phyloP scores from a whole-genome alignment of 805 yeast genomes.

The Nakazawaea ambrosiae region DNA sequence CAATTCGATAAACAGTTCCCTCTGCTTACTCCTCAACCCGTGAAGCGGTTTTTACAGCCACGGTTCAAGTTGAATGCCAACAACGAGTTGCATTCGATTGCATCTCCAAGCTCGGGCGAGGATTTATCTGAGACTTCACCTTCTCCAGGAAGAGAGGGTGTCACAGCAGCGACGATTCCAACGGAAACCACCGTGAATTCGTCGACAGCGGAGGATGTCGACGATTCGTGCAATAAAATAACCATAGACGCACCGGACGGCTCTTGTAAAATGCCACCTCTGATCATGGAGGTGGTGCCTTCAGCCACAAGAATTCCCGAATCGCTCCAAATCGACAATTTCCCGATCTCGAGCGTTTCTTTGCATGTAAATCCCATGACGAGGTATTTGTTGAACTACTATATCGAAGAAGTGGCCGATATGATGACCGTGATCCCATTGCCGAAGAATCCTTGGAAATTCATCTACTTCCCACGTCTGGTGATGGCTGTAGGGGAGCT shows the following conservation, averaged over 20 bases:
- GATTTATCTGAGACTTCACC: too few relatives aligned
- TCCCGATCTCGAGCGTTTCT: slow-evolving; percentile 53
- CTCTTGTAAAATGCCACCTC: slow-evolving; percentile 41
- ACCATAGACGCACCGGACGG: slow-evolving; percentile 13
- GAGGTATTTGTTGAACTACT: slow-evolving; percentile 64
- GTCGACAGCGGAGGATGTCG: too few relatives aligned
- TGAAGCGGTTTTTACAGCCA: slow-evolving; percentile 1
- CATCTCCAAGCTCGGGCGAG: background rate
- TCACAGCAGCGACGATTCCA: too few relatives aligned
- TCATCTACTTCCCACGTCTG: slow-evolving; percentile 80
- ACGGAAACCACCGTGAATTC: too few relatives aligned
- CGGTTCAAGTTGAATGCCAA: slow-evolving; percentile 3
- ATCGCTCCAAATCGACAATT: slow-evolving; percentile 30
- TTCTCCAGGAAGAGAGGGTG: too few relatives aligned
- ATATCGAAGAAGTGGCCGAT: slow-evolving; percentile 71
- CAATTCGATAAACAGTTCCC: slow-evolving; percentile 11
- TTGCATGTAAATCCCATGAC: slow-evolving; percentile 63
- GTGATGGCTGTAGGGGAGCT: slow-evolving; percentile 77
- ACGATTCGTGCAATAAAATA: slow-evolving; percentile 15
- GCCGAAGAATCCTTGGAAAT: slow-evolving; percentile 82
- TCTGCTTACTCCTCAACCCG: slow-evolving; percentile 4
- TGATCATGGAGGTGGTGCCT: slow-evolving; percentile 44
- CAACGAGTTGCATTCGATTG: slow-evolving; percentile 25
- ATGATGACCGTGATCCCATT: slow-evolving; percentile 57
- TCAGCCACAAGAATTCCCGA: slow-evolving; percentile 34